Percentiles rank a stretch among this genome's conserved stretches.
Conservation (phyloP, 768 basidiomycete genomes). For the Boletus tylopilopsis region DNA sequence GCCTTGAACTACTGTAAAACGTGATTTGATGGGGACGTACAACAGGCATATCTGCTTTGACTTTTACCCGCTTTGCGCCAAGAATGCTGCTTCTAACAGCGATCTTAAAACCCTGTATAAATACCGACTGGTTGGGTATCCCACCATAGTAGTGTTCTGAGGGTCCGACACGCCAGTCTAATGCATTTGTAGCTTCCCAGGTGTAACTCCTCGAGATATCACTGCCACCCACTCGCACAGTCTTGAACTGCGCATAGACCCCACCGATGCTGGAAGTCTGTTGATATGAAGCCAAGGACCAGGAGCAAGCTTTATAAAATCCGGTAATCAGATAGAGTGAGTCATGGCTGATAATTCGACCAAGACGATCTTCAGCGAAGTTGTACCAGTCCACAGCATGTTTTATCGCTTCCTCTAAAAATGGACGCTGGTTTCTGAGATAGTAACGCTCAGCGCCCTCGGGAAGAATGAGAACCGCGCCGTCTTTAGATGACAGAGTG, state of each 20-base stretch:
- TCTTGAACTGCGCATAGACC: not conserved
- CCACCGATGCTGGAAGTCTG: not conserved
- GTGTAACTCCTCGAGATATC: not conserved
- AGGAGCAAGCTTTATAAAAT: not conserved
- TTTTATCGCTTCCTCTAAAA: not conserved
- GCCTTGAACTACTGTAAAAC: not conserved
- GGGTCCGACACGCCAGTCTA: not conserved
- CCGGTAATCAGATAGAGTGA: conserved; percentile 1
- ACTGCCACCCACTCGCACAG: not conserved
- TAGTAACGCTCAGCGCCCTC: conserved; percentile 1
- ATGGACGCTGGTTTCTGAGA: not conserved
- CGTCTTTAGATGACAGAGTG: not conserved
- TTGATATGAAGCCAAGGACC: not conserved
- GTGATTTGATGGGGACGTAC: not conserved
- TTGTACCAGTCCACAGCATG: not conserved
- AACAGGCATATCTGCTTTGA: not conserved
- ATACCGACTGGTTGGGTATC: not conserved
- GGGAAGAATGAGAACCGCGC: not conserved
- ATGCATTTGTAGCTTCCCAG: not conserved
- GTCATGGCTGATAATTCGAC: not conserved
- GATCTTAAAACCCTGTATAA: conserved; percentile 1
- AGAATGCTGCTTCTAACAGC: not conserved
- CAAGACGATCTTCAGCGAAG: not conserved
- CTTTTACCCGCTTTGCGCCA: not conserved
- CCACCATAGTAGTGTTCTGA: not conserved